These are phyloP conservation scores for Panicum virgatum DNA, from an alignment of 202 grass and related monocot genomes.

Conservation along the genomic window DNA sequence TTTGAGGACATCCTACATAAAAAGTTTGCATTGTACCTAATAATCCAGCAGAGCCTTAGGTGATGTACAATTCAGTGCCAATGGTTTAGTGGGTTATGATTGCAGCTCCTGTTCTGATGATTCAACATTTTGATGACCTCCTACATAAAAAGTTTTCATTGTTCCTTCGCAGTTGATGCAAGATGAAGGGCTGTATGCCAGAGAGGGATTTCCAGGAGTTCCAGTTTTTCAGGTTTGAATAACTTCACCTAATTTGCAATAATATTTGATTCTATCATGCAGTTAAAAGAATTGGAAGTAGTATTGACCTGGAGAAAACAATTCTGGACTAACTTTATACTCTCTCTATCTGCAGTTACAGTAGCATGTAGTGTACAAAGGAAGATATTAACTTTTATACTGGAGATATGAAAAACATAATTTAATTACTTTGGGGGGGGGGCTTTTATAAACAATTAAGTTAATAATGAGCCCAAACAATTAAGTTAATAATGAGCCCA, in stretches of 20 bases:
- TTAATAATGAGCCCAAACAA: no score
- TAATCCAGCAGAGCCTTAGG: background rate
- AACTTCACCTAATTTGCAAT: background rate
- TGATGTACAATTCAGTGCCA: background rate
- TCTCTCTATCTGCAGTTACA: background rate
- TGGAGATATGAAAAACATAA: no score
- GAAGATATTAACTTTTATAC: background rate
- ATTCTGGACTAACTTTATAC: background rate
- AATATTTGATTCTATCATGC: background rate
- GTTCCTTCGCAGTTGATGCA: constrained; percentile 58
- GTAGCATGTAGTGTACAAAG: background rate
- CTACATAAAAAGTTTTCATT: background rate
- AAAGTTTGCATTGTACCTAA: background rate
- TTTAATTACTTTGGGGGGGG: no score
- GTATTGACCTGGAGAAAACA: background rate
- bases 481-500: background rate
- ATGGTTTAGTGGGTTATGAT: background rate
- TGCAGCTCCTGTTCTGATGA: background rate
- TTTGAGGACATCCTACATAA: background rate
- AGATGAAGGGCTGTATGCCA: constrained; percentile 47
- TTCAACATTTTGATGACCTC: background rate
- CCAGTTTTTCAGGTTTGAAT: constrained; percentile 84
- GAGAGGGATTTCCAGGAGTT: constrained; percentile 74
- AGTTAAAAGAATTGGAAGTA: background rate
- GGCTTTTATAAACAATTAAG: no score